phyloP scores from a whole-genome alignment of 2,329 filamentous ascomycete species.

The Byssoonygena ceratinophila region DNA sequence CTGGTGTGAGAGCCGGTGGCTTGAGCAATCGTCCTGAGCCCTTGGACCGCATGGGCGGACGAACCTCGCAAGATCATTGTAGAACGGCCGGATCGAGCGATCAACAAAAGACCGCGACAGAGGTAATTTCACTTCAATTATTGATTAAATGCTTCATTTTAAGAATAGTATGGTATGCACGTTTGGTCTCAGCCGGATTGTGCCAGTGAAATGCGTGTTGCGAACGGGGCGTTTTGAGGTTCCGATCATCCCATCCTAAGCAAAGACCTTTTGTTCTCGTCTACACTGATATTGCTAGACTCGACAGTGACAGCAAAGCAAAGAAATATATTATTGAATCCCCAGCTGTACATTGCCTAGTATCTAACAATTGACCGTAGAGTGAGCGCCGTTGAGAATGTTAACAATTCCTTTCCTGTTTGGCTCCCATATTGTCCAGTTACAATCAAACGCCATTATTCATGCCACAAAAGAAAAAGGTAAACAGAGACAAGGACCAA shows the following conservation, averaged over 20 bases:
- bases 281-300: background rate
- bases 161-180: no score
- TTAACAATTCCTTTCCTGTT: background rate
- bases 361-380: slow-evolving; percentile 2
- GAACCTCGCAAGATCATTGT: slow-evolving; percentile 13
- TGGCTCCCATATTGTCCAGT: background rate
- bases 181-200: no score
- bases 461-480: slow-evolving; percentile 12
- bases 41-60: slow-evolving; percentile 1
- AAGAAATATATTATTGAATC: background rate
- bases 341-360: slow-evolving; percentile 7
- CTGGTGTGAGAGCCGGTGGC: background rate
- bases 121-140: background rate
- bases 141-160: background rate
- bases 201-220: no score
- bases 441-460: slow-evolving; percentile 10
- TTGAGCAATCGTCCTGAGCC: slow-evolving; percentile 7
- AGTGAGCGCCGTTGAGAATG: background rate
- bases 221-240: no score
- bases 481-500: background rate
- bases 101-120: background rate
- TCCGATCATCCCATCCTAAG: background rate
- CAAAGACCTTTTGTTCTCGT: no score
- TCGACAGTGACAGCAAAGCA: background rate
- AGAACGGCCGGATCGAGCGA: background rate